Conservation (phyloP, 257 asterid species). For the Scutellaria baicalensis region DNA sequence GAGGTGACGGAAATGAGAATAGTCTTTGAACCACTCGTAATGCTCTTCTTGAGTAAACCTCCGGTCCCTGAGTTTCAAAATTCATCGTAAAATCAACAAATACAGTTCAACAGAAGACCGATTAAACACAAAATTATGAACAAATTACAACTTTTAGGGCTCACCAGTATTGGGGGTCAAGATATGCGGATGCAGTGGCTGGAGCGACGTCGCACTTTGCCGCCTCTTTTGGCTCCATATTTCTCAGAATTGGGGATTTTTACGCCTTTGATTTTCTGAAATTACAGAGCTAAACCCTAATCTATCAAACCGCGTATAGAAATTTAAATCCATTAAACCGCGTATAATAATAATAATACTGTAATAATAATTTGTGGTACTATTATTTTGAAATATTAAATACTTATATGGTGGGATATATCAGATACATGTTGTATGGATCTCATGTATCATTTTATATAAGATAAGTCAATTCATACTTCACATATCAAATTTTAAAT, state of each 20-base stretch:
- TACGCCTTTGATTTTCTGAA: neutral
- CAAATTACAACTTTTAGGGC: slow-evolving; percentile 1
- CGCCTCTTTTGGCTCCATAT: slow-evolving; percentile 25
- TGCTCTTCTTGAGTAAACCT: slow-evolving; percentile 89
- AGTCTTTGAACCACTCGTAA: slow-evolving; percentile 96
- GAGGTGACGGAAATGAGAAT: slow-evolving; percentile 72
- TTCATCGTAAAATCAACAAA: neutral
- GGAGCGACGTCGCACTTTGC: slow-evolving; percentile 48
- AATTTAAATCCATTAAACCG: slow-evolving; percentile 11
- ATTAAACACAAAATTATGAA: neutral
- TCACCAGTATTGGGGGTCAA: slow-evolving; percentile 72
- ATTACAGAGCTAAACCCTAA: slow-evolving; percentile 8
- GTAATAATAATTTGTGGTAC: too few relatives aligned
- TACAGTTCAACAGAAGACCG: neutral
- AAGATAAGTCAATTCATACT: too few relatives aligned
- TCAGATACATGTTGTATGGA: too few relatives aligned
- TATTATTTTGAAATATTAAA: too few relatives aligned
- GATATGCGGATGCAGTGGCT: slow-evolving; percentile 64
- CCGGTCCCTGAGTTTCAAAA: slow-evolving; percentile 49
- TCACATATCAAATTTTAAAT: too few relatives aligned
- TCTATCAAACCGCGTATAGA: neutral
- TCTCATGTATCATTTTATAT: too few relatives aligned
- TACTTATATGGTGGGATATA: too few relatives aligned
- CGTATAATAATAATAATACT: too few relatives aligned
- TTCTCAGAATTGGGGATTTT: slow-evolving; percentile 8